Evolutionary conservation across 495 filamentous ascomycete genomes (phyloP).

Genomic region (Articulospora tetracladia): DNA sequence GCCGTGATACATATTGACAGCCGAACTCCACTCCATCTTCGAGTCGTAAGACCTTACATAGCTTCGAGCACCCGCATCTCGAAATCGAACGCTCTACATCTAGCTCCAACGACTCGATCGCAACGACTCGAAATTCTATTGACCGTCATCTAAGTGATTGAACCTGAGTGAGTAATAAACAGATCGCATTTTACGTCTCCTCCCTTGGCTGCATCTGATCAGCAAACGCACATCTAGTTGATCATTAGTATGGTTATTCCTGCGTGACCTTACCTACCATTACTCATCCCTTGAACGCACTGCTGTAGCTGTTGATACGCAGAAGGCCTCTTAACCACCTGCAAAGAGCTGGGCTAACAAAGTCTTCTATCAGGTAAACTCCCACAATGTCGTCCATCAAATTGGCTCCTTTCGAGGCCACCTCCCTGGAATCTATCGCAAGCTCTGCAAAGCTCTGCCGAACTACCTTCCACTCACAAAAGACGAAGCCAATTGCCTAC

Average conservation of each 20-base stretch:
- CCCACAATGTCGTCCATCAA: slow-evolving; percentile 26
- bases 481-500: slow-evolving; percentile 78
- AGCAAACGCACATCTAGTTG: too few relatives aligned
- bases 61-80: background rate
- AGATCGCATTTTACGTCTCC: too few relatives aligned
- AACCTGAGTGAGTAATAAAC: too few relatives aligned
- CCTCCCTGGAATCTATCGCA: slow-evolving; percentile 63
- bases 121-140: too few relatives aligned
- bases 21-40: background rate
- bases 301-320: background rate
- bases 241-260: too few relatives aligned
- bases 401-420: slow-evolving; percentile 59
- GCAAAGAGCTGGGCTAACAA: background rate
- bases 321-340: background rate
- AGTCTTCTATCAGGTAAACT: background rate
- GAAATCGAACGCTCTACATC: too few relatives aligned
- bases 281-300: too few relatives aligned
- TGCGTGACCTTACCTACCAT: too few relatives aligned
- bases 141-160: too few relatives aligned
- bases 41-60: too few relatives aligned
- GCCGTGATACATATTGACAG: background rate
- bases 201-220: too few relatives aligned
- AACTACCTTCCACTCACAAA: slow-evolving; percentile 67
- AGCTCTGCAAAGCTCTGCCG: slow-evolving; percentile 51
- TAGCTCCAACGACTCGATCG: too few relatives aligned